Conservation (phyloP, 2,329 filamentous ascomycete species). For the Elsinoe australis region DNA sequence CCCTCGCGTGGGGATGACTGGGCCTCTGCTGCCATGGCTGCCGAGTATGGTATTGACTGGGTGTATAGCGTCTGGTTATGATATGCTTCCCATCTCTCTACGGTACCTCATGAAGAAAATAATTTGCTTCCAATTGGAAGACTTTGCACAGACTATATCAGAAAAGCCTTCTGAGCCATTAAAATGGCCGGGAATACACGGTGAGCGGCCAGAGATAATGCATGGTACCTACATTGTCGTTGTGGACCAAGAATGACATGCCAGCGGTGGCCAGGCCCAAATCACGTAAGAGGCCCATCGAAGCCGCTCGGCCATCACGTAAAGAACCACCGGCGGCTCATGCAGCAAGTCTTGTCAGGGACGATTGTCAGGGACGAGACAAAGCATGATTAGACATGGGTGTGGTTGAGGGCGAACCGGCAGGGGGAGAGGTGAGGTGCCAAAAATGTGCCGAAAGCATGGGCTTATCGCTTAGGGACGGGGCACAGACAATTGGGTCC, state of each 20-base stretch:
- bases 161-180: background rate
- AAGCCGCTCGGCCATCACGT: slow-evolving; percentile 12
- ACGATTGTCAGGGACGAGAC: background rate
- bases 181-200: background rate
- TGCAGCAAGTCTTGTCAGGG: background rate
- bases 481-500: background rate
- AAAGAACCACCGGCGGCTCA: background rate
- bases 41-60: background rate
- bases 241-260: slow-evolving; percentile 3
- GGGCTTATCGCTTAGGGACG: slow-evolving; percentile 4
- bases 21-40: background rate
- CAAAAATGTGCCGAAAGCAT: background rate
- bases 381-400: too few relatives aligned
- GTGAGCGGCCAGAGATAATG: slow-evolving; percentile 9
- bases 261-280: background rate
- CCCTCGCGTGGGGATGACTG: background rate
- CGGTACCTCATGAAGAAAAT: too few relatives aligned
- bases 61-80: too few relatives aligned
- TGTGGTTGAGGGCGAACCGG: background rate
- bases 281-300: slow-evolving; percentile 10
- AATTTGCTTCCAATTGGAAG: too few relatives aligned
- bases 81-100: too few relatives aligned
- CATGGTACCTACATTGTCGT: slow-evolving; percentile 7
- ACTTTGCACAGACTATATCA: too few relatives aligned
- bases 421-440: background rate